These are phyloP conservation scores for Cladophialophora exuberans DNA, from an alignment of 2,329 filamentous ascomycete species.

Conservation along the genomic window DNA sequence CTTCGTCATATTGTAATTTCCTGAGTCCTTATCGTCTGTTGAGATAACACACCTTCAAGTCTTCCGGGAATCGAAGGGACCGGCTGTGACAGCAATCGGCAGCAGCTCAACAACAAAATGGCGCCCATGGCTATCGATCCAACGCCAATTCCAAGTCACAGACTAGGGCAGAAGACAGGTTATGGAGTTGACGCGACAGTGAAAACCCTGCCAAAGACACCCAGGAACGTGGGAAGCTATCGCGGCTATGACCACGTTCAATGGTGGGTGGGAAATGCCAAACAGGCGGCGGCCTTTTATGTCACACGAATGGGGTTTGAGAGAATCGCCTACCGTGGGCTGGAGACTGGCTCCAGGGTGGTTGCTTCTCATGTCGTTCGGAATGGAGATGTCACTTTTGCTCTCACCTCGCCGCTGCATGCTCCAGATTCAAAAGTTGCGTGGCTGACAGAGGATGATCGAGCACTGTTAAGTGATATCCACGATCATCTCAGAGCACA, in stretches of 20 bases:
- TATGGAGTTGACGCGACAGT: slow-evolving; percentile 2
- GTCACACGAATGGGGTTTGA: slow-evolving; percentile 84
- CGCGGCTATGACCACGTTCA: slow-evolving; percentile 89
- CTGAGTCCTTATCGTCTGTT: background rate
- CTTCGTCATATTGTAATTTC: background rate
- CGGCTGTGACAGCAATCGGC: too few species aligned
- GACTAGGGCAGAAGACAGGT: slow-evolving; percentile 7
- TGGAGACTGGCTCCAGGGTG: slow-evolving; percentile 82
- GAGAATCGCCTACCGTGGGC: slow-evolving; percentile 78
- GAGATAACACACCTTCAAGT: background rate
- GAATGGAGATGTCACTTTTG: slow-evolving; percentile 77
- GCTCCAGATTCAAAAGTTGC: slow-evolving; percentile 65
- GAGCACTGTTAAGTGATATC: slow-evolving; percentile 70
- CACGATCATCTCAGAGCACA: slow-evolving; percentile 83
- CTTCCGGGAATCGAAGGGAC: too few species aligned
- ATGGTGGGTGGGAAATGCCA: slow-evolving; percentile 97
- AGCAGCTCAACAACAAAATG: slow-evolving; percentile 14
- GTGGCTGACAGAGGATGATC: slow-evolving; percentile 56
- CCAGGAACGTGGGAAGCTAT: slow-evolving; percentile 51
- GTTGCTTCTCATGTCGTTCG: slow-evolving; percentile 82
- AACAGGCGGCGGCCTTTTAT: slow-evolving; percentile 91
- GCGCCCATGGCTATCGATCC: slow-evolving; percentile 27
- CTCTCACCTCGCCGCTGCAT: slow-evolving; percentile 80
- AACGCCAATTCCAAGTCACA: slow-evolving; percentile 17
- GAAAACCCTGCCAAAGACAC: slow-evolving; percentile 15